phyloP scores from a whole-genome alignment of 192 early-diverging fungal genomes.

The Gamsiella multidivaricata region DNA sequence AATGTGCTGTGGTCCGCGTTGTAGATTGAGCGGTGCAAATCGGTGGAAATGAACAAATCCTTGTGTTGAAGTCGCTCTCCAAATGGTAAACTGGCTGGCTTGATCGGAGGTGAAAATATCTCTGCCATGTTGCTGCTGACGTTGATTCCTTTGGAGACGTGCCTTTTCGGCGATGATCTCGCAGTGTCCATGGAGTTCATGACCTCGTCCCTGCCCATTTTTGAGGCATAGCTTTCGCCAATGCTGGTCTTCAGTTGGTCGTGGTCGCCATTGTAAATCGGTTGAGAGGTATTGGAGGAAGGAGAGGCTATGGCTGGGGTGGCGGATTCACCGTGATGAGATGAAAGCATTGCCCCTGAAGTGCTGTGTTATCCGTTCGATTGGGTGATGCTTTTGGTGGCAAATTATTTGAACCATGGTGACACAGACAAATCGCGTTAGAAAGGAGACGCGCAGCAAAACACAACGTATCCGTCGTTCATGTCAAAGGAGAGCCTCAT shows the following conservation, averaged over 20 bases:
- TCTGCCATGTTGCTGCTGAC: neutral
- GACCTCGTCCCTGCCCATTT: slow-evolving; percentile 6
- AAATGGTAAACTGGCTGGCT: neutral
- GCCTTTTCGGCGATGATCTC: neutral
- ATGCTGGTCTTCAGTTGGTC: neutral
- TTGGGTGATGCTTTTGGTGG: neutral
- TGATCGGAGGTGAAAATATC: neutral
- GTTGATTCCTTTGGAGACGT: neutral
- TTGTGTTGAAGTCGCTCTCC: slow-evolving; percentile 19
- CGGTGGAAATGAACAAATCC: slow-evolving; percentile 23
- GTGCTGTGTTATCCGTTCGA: neutral
- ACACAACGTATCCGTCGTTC: too few species aligned
- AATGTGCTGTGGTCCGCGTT: neutral
- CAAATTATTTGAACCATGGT: neutral
- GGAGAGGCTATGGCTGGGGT: slow-evolving; percentile 1
- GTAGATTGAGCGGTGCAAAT: neutral
- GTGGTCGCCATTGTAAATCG: slow-evolving; percentile 3
- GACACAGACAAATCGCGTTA: neutral
- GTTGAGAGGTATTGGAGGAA: slow-evolving; percentile 1
- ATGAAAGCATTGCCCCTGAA: slow-evolving; percentile 26
- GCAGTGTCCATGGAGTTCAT: slow-evolving; percentile 11
- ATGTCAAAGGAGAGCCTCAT: too few species aligned
- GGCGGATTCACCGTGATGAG: slow-evolving; percentile 31
- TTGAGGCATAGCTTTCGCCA: slow-evolving; percentile 5
- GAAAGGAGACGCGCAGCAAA: too few species aligned